phyloP scores from a whole-genome alignment of 2,329 filamentous ascomycete species.

The Biscogniauxia marginata region DNA sequence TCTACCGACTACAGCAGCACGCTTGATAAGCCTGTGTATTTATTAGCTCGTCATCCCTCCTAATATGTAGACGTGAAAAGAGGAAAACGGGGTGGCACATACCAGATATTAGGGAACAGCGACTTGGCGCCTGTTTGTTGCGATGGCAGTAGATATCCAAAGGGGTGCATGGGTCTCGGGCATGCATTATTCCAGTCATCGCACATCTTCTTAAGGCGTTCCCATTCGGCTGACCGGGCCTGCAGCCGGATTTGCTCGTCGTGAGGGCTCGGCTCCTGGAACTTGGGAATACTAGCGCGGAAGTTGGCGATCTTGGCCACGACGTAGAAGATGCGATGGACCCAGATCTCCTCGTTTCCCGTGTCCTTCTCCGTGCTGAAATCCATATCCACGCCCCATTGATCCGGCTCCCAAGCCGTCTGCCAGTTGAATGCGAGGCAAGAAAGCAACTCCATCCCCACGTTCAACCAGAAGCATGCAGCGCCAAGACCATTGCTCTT shows the following conservation, averaged over 20 bases:
- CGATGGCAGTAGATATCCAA: conserved; percentile 71
- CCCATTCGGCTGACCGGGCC: conserved; percentile 73
- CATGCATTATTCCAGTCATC: conserved; percentile 78
- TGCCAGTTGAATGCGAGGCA: conserved; percentile 87
- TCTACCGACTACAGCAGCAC: conserved; percentile 75
- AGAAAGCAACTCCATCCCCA: conserved; percentile 85
- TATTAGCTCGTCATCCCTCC: conserved; percentile 8
- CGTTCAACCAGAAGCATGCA: conserved; percentile 93
- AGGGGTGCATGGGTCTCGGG: conserved; percentile 82
- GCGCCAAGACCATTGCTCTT: conserved; percentile 74
- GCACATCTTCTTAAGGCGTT: conserved; percentile 73
- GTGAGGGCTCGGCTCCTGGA: conserved; percentile 57
- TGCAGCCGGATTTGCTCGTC: conserved; percentile 64
- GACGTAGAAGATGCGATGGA: conserved; percentile 84
- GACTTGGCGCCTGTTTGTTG: conserved; percentile 61
- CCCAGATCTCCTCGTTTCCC: conserved; percentile 79
- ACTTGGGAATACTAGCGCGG: conserved; percentile 64
- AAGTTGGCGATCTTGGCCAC: conserved; percentile 87
- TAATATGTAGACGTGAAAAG: conserved; percentile 1
- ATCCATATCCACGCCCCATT: conserved; percentile 83
- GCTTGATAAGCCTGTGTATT: conserved; percentile 69
- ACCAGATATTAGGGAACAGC: conserved; percentile 84
- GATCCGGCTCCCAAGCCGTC: conserved; percentile 83
- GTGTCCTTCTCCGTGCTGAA: conserved; percentile 42
- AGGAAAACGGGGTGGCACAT: conserved; percentile 31